Percentiles rank a stretch among this genome's conserved stretches.
phyloP scores from a whole-genome alignment of 495 filamentous ascomycete species.

The Trichoderma gamsii region DNA sequence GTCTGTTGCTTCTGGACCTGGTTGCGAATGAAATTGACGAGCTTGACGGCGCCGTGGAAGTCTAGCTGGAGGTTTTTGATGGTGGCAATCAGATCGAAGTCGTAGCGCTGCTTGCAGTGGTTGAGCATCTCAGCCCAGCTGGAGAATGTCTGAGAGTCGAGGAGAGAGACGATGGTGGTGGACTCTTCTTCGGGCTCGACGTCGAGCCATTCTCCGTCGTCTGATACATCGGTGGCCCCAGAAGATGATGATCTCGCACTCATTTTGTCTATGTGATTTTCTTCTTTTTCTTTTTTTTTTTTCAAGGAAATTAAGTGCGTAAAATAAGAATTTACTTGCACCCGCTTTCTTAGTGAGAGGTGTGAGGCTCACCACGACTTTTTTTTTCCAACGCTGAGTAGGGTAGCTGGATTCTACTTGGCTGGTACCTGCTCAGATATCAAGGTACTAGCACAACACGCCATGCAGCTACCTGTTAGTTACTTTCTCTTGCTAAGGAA shows the following conservation, averaged over 20 bases:
- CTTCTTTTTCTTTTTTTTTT: background rate
- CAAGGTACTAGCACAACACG: no score
- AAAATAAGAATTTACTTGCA: no score
- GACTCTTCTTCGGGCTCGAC: conserved; percentile 54
- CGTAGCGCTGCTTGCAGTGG: conserved; percentile 64
- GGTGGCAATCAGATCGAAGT: conserved; percentile 66
- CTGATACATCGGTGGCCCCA: conserved; percentile 14
- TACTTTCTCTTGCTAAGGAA: no score
- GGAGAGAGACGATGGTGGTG: conserved; percentile 59
- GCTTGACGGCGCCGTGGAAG: conserved; percentile 74
- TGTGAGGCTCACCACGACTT: no score
- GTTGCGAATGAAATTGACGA: conserved; percentile 68
- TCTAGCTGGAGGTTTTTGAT: conserved; percentile 64
- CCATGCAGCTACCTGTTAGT: no score
- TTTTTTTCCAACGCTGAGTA: no score
- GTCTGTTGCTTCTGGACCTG: conserved; percentile 40
- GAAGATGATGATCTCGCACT: background rate
- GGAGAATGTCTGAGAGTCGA: conserved; percentile 62
- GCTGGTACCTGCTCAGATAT: no score
- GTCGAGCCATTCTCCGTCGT: conserved; percentile 78
- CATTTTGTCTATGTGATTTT: background rate
- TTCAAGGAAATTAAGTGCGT: no score
- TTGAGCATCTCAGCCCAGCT: conserved; percentile 61
- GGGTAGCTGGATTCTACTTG: no score
- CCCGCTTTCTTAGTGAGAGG: no score